Conservation (phyloP, 1,284 basidiomycete species). For the Ceratobasidium papillatum region DNA sequence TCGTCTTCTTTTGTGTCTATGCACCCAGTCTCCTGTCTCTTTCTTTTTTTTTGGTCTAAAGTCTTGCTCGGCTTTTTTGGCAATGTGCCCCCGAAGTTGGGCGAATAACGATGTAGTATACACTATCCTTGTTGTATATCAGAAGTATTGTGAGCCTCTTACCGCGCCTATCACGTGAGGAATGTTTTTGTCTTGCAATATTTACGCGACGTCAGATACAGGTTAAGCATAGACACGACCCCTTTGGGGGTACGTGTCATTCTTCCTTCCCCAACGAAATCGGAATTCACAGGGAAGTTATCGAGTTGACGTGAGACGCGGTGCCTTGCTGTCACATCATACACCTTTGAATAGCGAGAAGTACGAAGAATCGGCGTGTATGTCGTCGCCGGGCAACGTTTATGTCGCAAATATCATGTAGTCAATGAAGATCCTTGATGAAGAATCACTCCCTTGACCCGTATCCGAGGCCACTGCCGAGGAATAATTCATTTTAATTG, state of each 20-base stretch:
- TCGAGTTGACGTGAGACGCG: neutral
- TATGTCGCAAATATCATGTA: neutral
- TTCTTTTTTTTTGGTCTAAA: conserved; percentile 31
- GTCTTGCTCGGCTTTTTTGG: conserved; percentile 13
- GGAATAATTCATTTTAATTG: too few species aligned
- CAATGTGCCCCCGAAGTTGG: conserved; percentile 11
- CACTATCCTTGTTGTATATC: conserved; percentile 38
- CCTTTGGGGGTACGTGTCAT: conserved; percentile 1
- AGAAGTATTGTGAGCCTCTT: conserved; percentile 24
- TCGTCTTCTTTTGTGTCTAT: conserved; percentile 16
- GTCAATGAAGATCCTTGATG: neutral
- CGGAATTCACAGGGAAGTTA: neutral
- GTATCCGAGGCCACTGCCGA: neutral
- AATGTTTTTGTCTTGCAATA: conserved; percentile 11
- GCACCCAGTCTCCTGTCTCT: neutral
- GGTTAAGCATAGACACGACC: too few species aligned
- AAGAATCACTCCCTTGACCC: neutral
- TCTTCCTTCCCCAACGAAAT: conserved; percentile 2
- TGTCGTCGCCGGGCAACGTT: neutral
- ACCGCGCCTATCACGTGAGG: neutral
- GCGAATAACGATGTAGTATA: conserved; percentile 41
- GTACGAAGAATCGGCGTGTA: neutral
- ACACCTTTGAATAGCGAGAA: neutral
- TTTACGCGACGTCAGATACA: conserved; percentile 8
- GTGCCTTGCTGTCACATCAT: neutral